Evolutionary conservation across 1,284 basidiomycete genomes (phyloP).

Genomic region (Ceratobasidium papillatum): DNA sequence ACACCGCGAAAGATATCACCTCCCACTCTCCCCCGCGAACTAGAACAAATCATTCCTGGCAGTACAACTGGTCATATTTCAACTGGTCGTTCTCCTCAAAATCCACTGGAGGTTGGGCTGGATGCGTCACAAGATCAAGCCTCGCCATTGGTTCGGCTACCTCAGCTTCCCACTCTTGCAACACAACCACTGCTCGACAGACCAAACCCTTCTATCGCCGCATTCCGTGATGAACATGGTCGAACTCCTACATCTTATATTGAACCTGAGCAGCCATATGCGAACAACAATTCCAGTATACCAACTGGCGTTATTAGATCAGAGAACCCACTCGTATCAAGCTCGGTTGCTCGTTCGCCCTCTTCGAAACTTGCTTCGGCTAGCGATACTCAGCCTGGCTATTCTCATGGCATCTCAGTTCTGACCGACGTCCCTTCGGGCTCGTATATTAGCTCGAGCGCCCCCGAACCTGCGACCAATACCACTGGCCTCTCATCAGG

Average conservation of each 20-base stretch:
- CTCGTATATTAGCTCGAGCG: not conserved
- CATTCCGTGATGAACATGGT: not conserved
- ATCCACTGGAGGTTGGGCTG: not conserved
- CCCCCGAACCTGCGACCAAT: not conserved
- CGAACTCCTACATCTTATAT: not conserved
- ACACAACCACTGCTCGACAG: not conserved
- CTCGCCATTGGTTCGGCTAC: not conserved
- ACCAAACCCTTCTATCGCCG: not conserved
- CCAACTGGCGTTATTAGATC: not conserved
- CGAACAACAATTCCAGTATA: not conserved
- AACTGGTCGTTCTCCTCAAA: not conserved
- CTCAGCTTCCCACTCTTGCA: conserved; percentile 18
- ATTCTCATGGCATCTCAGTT: not conserved
- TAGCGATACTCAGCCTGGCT: not conserved
- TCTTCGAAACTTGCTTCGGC: not conserved
- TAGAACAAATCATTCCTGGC: not conserved
- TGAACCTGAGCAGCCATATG: not conserved
- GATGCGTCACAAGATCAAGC: not conserved
- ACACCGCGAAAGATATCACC: not conserved
- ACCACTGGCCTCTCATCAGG: not conserved
- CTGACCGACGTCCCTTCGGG: conserved; percentile 1
- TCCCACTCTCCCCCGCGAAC: conserved; percentile 17
- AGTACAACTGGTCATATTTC: not conserved
- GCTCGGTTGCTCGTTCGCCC: not conserved
- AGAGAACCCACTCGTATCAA: not conserved